phyloP scores from a whole-genome alignment of 768 basidiomycete genomes.

The Lentinula guzmanii region DNA sequence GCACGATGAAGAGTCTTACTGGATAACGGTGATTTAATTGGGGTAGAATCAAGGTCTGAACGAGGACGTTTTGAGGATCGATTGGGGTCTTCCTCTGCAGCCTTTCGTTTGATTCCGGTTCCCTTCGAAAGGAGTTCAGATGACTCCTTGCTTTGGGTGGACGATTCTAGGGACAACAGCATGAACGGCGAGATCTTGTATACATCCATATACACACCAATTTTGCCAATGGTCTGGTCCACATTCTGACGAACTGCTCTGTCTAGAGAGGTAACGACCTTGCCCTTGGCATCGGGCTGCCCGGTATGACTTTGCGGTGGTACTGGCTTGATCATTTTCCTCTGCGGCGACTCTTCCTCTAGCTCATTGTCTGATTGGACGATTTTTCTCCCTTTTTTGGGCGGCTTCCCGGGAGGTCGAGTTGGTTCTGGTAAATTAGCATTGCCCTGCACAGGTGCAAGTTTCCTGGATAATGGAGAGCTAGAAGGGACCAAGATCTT shows the following conservation, averaged over 20 bases:
- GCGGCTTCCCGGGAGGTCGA: not conserved
- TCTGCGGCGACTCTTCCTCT: not conserved
- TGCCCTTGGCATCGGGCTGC: not conserved
- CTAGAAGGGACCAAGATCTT: not conserved
- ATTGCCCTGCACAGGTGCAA: too few species aligned
- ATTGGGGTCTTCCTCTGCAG: not conserved
- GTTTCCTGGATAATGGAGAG: not conserved
- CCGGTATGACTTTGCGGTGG: not conserved
- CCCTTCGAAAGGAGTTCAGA: not conserved
- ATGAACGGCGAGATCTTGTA: not conserved
- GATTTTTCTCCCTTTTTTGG: not conserved
- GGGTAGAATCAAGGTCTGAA: not conserved
- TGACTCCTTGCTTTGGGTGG: not conserved
- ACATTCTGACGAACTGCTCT: too few species aligned
- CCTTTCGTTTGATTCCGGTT: not conserved
- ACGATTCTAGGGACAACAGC: not conserved
- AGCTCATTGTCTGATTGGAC: conserved; percentile 10
- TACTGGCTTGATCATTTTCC: not conserved
- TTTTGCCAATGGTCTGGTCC: not conserved
- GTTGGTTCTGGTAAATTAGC: not conserved
- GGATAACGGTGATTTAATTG: conserved; percentile 4
- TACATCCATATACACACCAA: not conserved
- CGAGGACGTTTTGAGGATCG: conserved; percentile 3
- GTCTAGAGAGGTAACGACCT: not conserved
- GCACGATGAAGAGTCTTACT: conserved; percentile 9